Conservation (phyloP, 371 early-diverging fungal species). For the Actinomortierella ambigua region DNA sequence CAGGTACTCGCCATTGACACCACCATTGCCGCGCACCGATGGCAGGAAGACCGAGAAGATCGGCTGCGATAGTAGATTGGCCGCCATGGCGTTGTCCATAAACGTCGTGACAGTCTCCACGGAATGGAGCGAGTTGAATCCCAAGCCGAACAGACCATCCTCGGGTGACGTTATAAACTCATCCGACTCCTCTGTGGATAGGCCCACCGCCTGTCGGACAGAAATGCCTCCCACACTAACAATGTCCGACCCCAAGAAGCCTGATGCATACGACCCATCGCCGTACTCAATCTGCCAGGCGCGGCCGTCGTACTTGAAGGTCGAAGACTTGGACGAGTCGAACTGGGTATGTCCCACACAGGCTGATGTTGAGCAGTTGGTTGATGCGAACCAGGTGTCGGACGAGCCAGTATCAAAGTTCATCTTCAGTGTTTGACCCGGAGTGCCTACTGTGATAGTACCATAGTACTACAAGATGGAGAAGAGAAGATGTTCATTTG, state of each 20-base stretch:
- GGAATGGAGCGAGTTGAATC: slow-evolving; percentile 44
- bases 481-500: not conserved
- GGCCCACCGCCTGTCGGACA: slow-evolving; percentile 49
- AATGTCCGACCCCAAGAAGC: slow-evolving; percentile 48
- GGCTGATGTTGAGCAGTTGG: slow-evolving; percentile 16
- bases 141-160: slow-evolving; percentile 54
- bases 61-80: slow-evolving; percentile 41
- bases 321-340: slow-evolving; percentile 43
- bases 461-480: slow-evolving; percentile 58
- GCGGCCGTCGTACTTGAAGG: slow-evolving; percentile 46
- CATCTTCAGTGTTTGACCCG: slow-evolving; percentile 63
- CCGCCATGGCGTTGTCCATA: slow-evolving; percentile 50
- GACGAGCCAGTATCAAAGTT: slow-evolving; percentile 68
- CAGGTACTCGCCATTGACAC: slow-evolving; percentile 71
- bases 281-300: slow-evolving; percentile 52
- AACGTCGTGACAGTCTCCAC: slow-evolving; percentile 49
- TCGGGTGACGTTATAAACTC: slow-evolving; percentile 31
- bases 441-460: slow-evolving; percentile 65
- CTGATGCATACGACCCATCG: slow-evolving; percentile 50
- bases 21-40: slow-evolving; percentile 21
- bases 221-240: slow-evolving; percentile 49
- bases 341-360: slow-evolving; percentile 43
- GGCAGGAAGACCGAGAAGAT: slow-evolving; percentile 50
- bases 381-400: slow-evolving; percentile 43
- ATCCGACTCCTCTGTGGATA: slow-evolving; percentile 45